A percentile compares a stretch with the other conserved stretches of the same genome.
phyloP scores from a whole-genome alignment of 2,329 filamentous ascomycete species.

The Verticillium isaacii region DNA sequence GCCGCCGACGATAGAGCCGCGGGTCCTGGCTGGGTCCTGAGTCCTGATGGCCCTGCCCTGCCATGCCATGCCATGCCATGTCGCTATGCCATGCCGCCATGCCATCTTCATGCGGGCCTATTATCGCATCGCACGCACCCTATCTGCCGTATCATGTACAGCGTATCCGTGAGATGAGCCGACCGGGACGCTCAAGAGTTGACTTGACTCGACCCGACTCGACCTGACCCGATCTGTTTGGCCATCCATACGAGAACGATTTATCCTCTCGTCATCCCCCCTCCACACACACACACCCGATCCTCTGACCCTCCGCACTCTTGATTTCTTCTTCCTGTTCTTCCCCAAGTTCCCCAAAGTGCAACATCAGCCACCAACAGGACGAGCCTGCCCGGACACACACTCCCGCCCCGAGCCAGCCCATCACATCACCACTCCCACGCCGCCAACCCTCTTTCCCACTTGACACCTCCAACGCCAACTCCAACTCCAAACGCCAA shows the following conservation, averaged over 20 bases:
- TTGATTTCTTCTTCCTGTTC: background rate
- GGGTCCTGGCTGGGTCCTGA: background rate
- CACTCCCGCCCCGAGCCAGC: background rate
- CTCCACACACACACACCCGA: background rate
- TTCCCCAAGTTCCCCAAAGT: background rate
- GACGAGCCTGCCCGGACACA: background rate
- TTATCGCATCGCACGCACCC: background rate
- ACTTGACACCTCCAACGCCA: background rate
- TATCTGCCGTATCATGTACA: slow-evolving; percentile 1
- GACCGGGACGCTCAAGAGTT: background rate
- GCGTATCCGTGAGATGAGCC: background rate
- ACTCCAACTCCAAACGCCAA: background rate
- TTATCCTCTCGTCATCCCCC: background rate
- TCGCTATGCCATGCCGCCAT: background rate
- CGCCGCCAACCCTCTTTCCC: slow-evolving; percentile 8
- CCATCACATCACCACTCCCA: slow-evolving; percentile 14
- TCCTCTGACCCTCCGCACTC: background rate
- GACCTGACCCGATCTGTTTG: background rate
- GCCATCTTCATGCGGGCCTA: slow-evolving; percentile 3
- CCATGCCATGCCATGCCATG: background rate
- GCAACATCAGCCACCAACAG: background rate
- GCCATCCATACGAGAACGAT: background rate
- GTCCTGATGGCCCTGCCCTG: background rate
- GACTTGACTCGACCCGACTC: background rate
- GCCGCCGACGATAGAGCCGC: background rate